These are phyloP conservation scores for Solanum chacoense DNA, from an alignment of 305 asterid species.

Conservation along the genomic window DNA sequence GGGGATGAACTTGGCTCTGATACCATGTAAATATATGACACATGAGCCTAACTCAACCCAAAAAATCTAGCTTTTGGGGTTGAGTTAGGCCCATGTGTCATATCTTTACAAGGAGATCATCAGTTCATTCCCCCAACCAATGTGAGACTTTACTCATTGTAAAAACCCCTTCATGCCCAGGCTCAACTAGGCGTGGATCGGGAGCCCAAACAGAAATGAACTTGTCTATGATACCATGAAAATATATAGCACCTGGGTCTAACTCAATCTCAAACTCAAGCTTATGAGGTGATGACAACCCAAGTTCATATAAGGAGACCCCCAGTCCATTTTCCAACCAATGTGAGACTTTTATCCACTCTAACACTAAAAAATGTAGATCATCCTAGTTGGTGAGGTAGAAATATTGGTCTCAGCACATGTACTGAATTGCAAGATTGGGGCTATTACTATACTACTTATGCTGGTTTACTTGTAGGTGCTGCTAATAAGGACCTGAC, in stretches of 20 bases:
- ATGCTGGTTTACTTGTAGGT: neutral
- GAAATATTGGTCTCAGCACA: neutral
- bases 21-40: neutral
- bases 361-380: neutral
- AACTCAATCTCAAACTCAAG: neutral
- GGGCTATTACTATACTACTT: neutral
- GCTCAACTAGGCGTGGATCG: neutral
- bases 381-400: neutral
- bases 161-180: neutral
- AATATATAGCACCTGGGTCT: neutral
- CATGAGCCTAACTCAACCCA: neutral
- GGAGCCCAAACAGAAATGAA: neutral
- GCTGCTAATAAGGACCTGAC: neutral
- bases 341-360: neutral
- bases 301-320: neutral
- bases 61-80: fast-evolving
- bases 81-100: neutral
- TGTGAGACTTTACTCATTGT: neutral
- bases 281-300: neutral
- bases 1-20: neutral
- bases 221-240: neutral
- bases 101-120: neutral
- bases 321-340: neutral
- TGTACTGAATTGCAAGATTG: neutral
- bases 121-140: neutral